Conservation (phyloP, 1,284 basidiomycete genomes). For the Pseudozyma hubeiensis region DNA sequence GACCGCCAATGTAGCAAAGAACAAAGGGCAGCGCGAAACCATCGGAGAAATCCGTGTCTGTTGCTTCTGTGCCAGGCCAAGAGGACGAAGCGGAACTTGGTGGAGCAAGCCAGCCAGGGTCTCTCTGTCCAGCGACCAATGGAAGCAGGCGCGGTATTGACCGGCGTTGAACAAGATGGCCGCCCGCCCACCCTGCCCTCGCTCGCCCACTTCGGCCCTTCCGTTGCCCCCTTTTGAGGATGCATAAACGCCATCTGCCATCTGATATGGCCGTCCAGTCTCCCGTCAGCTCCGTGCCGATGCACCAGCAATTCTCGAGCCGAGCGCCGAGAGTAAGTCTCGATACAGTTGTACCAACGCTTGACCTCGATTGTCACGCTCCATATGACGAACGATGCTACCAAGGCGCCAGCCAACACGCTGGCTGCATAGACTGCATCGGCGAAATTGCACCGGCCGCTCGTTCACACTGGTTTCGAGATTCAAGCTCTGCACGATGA, state of each 20-base stretch:
- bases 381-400: no score
- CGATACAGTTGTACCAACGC: no score
- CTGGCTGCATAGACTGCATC: constrained; percentile 1
- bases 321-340: no score
- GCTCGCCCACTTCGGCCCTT: background rate
- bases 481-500: background rate
- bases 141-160: constrained; percentile 28
- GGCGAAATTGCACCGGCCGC: constrained; percentile 17
- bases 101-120: background rate
- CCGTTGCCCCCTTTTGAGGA: background rate
- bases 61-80: background rate
- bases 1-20: background rate
- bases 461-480: background rate
- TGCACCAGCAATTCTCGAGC: no score
- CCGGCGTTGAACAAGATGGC: constrained; percentile 17
- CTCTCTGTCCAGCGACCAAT: constrained; percentile 4
- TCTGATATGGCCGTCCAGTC: no score
- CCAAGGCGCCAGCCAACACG: background rate
- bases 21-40: background rate
- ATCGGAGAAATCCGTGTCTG: constrained; percentile 33
- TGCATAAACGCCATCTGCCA: no score
- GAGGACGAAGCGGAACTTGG: background rate
- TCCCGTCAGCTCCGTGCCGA: no score
- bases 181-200: background rate
- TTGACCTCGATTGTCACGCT: no score